Percentiles rank a stretch among this genome's conserved stretches.
These are phyloP conservation scores for Mucor irregularis DNA, from an alignment of 371 early-diverging fungal species.

Conservation along the genomic window DNA sequence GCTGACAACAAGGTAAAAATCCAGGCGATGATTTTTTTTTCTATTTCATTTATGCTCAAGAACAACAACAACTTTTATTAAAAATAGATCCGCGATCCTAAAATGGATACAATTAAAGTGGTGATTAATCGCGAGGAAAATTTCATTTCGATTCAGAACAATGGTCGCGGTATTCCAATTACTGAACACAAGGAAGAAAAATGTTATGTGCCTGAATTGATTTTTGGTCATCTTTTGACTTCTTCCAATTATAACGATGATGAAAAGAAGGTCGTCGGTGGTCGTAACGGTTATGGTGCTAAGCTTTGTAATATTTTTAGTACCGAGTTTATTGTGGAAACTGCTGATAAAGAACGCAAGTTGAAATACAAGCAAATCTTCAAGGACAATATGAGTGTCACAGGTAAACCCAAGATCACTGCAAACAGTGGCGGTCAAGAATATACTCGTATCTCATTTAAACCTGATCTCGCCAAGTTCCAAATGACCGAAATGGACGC, in stretches of 20 bases:
- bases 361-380: slow-evolving; percentile 89
- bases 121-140: slow-evolving; percentile 85
- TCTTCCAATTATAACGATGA: slow-evolving; percentile 99
- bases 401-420: slow-evolving; percentile 75
- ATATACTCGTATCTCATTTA: slow-evolving; percentile 94
- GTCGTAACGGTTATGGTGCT: slow-evolving; percentile 99
- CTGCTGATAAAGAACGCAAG: slow-evolving; percentile 77
- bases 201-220: slow-evolving; percentile 98
- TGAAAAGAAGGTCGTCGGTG: slow-evolving; percentile 99
- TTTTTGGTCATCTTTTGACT: slow-evolving; percentile 99
- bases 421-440: slow-evolving; percentile 63
- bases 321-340: slow-evolving; percentile 97
- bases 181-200: slow-evolving; percentile 94
- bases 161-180: slow-evolving; percentile 98
- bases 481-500: slow-evolving; percentile 87
- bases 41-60: neutral
- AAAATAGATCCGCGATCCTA: slow-evolving; percentile 84
- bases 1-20: slow-evolving; percentile 84
- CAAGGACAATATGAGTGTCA: slow-evolving; percentile 86
- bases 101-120: slow-evolving; percentile 94
- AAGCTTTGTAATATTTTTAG: slow-evolving; percentile 99
- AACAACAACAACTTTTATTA: neutral
- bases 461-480: slow-evolving; percentile 96
- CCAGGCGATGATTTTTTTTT: too few species aligned
- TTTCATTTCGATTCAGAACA: slow-evolving; percentile 92